Conservation (phyloP, 2,329 filamentous ascomycete species). For the Monosporascus sp. region DNA sequence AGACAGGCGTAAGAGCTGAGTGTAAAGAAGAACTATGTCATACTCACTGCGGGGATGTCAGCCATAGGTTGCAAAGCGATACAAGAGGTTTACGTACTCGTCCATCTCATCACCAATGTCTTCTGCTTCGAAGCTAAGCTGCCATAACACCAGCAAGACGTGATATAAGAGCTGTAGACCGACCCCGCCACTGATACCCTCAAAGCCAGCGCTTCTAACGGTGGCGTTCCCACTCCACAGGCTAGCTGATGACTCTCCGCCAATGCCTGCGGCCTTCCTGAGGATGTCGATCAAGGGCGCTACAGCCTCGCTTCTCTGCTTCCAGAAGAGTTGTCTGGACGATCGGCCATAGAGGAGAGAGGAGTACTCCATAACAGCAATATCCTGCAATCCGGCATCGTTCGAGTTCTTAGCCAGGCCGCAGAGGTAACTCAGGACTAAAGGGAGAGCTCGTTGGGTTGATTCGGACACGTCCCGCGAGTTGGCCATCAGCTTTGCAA, state of each 20-base stretch:
- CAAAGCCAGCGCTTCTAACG: slow-evolving; percentile 55
- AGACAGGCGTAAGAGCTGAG: slow-evolving; percentile 84
- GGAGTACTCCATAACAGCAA: slow-evolving; percentile 89
- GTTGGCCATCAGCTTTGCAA: slow-evolving; percentile 70
- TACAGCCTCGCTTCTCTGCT: slow-evolving; percentile 79
- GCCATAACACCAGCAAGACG: slow-evolving; percentile 89
- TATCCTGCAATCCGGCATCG: slow-evolving; percentile 89
- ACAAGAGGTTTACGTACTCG: slow-evolving; percentile 53
- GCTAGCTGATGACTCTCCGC: slow-evolving; percentile 54
- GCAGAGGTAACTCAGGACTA: slow-evolving; percentile 81
- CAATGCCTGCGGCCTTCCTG: slow-evolving; percentile 67
- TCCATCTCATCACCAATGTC: slow-evolving; percentile 70
- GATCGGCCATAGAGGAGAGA: slow-evolving; percentile 70
- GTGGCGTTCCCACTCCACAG: slow-evolving; percentile 54
- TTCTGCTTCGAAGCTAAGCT: slow-evolving; percentile 89
- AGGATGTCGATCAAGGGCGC: slow-evolving; percentile 78
- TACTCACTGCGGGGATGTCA: slow-evolving; percentile 63
- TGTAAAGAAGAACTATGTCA: slow-evolving; percentile 86
- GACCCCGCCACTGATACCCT: slow-evolving; percentile 71
- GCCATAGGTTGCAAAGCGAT: slow-evolving; percentile 7
- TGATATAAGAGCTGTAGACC: slow-evolving; percentile 92
- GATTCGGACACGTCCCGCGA: slow-evolving; percentile 58
- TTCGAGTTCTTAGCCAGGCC: slow-evolving; percentile 69
- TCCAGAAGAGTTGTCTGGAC: slow-evolving; percentile 82
- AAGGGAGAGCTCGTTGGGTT: slow-evolving; percentile 67